Evolutionary conservation across 176 grass and related monocot species (phyloP), one percentile per base, ranked within the genome.

Genomic region (Neostapfia colusana): DNA sequence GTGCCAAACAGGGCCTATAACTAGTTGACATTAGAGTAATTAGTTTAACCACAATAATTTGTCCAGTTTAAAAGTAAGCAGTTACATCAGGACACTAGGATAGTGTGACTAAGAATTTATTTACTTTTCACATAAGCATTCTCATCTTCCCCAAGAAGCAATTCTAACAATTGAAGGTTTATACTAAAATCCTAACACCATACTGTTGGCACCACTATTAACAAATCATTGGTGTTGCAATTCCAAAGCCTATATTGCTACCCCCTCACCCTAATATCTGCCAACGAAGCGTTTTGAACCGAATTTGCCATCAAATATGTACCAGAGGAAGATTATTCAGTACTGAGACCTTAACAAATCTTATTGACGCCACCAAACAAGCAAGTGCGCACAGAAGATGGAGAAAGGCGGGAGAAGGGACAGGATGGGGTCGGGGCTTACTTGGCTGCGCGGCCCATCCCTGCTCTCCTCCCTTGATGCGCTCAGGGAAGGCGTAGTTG

Each of bases 381-480:
- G 26, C 59, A 82, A 75, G 36, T 49, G 1, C 56, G 16, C 44
- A 31, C 59, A 51, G 14, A 60, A 60, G 25, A 59, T 0, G 3
- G 10, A 26, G 4, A 13, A 72, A 37, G 9, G 28, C n/a, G 8
- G 9, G 43, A 74, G 16, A 27, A 6, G 34, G 20, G 1, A 24
- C 6, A 2, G 40, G 16, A 27, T 9, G 34, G 34, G 20, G 1
- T 24, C 4, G 6, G 40, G 25, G 24, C 87, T 8, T 79, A 99
- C 95, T 88, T 73, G 95, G 95, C 69, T 99, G 95, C 15, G 95
- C 91, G 23, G 95, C 91, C 95, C 95, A 99, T 28, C 95, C 95
- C 80, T 99, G 95, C 61, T 99, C 91, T 8, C 95, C 95, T 69
- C 95, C 95, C 95, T 99, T 99, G 87, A 99, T 95, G 61, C 76